Evolutionary conservation across 1,284 basidiomycete genomes (phyloP).

Genomic region (Boletus sp.): DNA sequence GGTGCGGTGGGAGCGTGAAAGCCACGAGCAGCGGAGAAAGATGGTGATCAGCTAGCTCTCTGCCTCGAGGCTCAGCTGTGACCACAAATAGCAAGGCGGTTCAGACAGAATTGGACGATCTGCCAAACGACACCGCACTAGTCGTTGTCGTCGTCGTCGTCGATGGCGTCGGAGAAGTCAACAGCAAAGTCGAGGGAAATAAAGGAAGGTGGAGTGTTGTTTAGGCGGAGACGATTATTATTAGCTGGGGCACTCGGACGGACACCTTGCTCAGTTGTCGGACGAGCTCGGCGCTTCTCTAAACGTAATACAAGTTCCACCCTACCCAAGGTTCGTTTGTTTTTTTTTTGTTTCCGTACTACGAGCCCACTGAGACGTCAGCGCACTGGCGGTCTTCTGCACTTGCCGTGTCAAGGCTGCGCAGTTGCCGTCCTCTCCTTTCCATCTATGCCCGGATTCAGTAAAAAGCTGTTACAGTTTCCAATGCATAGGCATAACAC

Average conservation of each 20-base stretch:
- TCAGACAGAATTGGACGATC: slow-evolving; percentile 20
- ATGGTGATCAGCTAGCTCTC: slow-evolving; percentile 19
- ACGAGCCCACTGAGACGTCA: slow-evolving; percentile 11
- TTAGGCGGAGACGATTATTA: slow-evolving; percentile 26
- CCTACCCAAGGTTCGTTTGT: too few species aligned
- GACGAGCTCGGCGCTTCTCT: background rate
- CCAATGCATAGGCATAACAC: background rate
- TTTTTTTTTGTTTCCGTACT: background rate
- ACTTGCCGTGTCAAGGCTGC: slow-evolving; percentile 10
- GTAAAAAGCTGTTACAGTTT: background rate
- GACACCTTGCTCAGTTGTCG: background rate
- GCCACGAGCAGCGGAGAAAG: slow-evolving; percentile 35
- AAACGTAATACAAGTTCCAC: slow-evolving; percentile 16
- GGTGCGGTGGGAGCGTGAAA: slow-evolving; percentile 36
- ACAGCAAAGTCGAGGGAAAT: slow-evolving; percentile 4
- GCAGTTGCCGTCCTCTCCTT: slow-evolving; percentile 7
- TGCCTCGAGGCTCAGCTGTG: slow-evolving; percentile 26
- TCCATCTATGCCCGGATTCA: background rate
- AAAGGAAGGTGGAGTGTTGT: slow-evolving; percentile 22
- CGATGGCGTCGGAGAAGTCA: background rate
- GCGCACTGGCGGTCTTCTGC: slow-evolving; percentile 1
- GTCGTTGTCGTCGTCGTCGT: slow-evolving; percentile 11
- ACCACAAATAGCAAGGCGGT: slow-evolving; percentile 25
- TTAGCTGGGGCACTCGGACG: background rate
- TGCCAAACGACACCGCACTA: slow-evolving; percentile 1